Evolutionary conservation across 2,329 filamentous ascomycete species (phyloP), one percentile per base, ranked within the genome.

Genomic region (Phyllosticta capitalensis): DNA sequence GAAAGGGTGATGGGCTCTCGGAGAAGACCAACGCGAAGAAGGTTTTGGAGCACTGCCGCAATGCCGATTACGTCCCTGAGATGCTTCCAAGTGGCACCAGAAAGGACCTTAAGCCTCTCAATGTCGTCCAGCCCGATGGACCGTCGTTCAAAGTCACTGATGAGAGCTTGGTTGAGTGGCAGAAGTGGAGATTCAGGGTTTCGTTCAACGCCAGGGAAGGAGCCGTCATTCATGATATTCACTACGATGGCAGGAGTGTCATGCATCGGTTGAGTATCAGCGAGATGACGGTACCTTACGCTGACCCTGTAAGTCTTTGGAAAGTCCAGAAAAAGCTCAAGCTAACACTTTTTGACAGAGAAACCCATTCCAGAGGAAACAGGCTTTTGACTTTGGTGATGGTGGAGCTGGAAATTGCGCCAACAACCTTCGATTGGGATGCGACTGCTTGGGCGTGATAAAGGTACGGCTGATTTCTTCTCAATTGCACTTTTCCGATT

Each of bases 351-450:
- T 19, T 6, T 14, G 10, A 19, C 50, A 58, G 56, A 79, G 86
- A 1, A 74, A 78, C 0, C 86, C 85, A 0, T 88, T 82, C 67
- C 83, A 86, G 56, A 79, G 85, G 50, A 89, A 90, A 68, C 83
- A 85, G 57, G 86, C 86, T 0, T 89, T 90, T 65, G 86, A 89
- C 65, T 82, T 89, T 61, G 87, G 87, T 7, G 85, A 89, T 61
- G 83, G 81, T 9, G 86, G 86, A 5, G 82, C 83, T 22, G 87
- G 87, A 1, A 79, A 82, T 54, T 83, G 79, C 54, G 83, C 84
- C 17, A 90, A 90, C 67, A 87, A 88, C 63, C 76, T 89, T 1
- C 76, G 78, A 17, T 76, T 88, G 5, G 76, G 76, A 0, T 78
- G 75, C 55, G 75, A 78, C 61, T 78, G 86, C 66, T 76, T 89